Evolutionary conservation across 768 basidiomycete species (phyloP).

Genomic region (Collybiopsis confluens): DNA sequence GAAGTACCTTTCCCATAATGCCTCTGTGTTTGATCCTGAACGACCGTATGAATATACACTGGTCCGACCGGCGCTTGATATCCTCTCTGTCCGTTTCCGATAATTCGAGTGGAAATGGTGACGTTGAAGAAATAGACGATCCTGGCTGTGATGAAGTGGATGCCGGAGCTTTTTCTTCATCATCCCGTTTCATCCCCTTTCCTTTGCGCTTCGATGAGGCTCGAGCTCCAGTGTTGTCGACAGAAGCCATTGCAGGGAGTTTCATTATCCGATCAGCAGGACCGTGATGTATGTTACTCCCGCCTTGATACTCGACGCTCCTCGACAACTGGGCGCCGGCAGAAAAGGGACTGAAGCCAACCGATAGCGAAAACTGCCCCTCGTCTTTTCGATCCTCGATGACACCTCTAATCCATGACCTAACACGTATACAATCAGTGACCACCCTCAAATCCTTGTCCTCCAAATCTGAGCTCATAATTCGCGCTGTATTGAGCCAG

Average conservation of each 20-base stretch:
- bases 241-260: background rate
- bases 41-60: background rate
- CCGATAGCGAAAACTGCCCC: background rate
- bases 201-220: background rate
- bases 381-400: background rate
- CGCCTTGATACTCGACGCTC: background rate
- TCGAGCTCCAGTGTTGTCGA: background rate
- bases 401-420: background rate
- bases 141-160: background rate
- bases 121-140: background rate
- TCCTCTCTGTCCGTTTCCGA: background rate
- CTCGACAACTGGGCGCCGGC: background rate
- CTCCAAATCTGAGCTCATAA: background rate
- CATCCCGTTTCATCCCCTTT: background rate
- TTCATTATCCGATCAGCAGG: background rate
- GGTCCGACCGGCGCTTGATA: background rate
- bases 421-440: background rate
- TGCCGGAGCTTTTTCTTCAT: background rate
- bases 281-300: background rate
- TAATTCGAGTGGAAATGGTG: background rate
- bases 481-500: background rate
- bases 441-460: background rate
- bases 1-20: background rate
- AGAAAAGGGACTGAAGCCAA: background rate
- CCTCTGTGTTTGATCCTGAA: background rate